Conservation (phyloP, 2,329 filamentous ascomycete species). For the Colletotrichum tabaci region DNA sequence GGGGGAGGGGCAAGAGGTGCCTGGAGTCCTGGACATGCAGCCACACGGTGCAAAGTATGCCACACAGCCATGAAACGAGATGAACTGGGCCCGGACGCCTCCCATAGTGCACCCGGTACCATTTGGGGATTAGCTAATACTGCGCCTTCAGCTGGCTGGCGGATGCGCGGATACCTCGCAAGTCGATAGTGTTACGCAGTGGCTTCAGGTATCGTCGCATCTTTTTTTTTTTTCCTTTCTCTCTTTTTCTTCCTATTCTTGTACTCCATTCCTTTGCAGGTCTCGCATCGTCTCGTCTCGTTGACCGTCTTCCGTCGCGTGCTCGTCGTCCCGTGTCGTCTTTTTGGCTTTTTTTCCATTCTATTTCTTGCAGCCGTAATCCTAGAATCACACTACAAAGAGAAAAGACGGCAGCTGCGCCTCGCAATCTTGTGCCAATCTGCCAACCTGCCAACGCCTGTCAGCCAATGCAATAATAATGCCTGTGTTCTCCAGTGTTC, state of each 20-base stretch:
- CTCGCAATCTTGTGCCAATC: constrained; percentile 5
- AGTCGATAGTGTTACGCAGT: constrained; percentile 12
- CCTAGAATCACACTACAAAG: no score
- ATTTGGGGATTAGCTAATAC: no score
- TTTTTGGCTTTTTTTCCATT: not conserved
- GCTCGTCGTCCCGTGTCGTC: not conserved
- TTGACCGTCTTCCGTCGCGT: no score
- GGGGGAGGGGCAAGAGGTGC: no score
- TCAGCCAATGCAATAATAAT: not conserved
- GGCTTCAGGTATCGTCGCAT: constrained; percentile 21
- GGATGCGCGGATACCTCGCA: constrained; percentile 14
- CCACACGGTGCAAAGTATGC: constrained; percentile 18
- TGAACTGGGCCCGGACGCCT: constrained; percentile 27
- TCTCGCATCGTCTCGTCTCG: not conserved
- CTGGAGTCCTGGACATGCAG: not conserved
- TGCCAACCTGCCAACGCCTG: not conserved
- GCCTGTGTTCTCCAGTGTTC: no score
- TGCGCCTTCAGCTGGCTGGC: not conserved
- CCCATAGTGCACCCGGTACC: not conserved
- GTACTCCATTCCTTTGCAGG: no score
- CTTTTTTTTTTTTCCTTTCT: not conserved
- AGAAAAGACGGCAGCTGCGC: constrained; percentile 4
- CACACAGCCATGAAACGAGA: constrained; percentile 40
- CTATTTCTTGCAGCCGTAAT: no score
- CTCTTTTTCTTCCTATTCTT: no score